Evolutionary conservation across 331 rosid genomes (phyloP).

Genomic region (Spiraea crenata): DNA sequence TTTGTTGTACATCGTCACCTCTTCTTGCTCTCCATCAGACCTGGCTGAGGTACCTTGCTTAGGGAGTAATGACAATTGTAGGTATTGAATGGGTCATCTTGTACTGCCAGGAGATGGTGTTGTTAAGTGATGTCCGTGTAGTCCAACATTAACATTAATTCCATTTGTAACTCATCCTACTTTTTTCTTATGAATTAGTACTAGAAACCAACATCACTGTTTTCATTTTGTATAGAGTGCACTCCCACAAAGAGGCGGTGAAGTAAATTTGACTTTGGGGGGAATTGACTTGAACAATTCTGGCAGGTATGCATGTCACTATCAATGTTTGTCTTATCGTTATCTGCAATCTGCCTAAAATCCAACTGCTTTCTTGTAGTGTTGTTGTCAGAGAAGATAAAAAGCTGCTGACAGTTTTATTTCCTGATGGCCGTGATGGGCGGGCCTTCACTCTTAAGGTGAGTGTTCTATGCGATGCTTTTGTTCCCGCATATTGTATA

Average conservation of each 20-base stretch:
- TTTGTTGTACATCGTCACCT: not conserved
- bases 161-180: not conserved
- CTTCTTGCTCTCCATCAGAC: not conserved
- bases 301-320: constrained; percentile 67
- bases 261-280: constrained; percentile 90
- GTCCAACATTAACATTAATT: not conserved
- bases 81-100: not conserved
- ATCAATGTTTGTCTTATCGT: constrained; percentile 8
- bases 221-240: constrained; percentile 57
- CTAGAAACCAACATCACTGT: not conserved
- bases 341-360: constrained; percentile 21
- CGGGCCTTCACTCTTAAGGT: constrained; percentile 99
- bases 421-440: constrained; percentile 99
- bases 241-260: constrained; percentile 97
- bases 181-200: not conserved
- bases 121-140: not conserved
- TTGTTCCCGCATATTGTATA: not conserved
- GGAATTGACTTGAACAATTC: constrained; percentile 99
- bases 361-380: constrained; percentile 48
- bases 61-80: not conserved
- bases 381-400: constrained; percentile 99
- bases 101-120: not conserved
- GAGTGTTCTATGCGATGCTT: constrained; percentile 25
- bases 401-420: constrained; percentile 90
- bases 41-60: not conserved